Evolutionary conservation across 2,329 filamentous ascomycete species (phyloP).

Genomic region (Colletotrichum salicis): DNA sequence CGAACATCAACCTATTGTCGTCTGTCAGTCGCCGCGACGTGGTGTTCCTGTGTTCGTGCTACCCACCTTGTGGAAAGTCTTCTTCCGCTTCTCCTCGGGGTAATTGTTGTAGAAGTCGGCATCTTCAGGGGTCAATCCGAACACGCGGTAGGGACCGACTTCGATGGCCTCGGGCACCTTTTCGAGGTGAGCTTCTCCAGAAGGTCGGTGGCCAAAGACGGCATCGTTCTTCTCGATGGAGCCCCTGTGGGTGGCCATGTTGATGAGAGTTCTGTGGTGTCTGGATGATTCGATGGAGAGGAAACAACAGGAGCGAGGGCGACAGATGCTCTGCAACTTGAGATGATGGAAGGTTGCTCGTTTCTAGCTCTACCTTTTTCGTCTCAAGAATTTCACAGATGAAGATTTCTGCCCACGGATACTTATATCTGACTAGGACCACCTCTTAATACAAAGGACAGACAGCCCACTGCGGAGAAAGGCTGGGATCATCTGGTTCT

Average conservation of each 20-base stretch:
- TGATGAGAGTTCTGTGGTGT: background rate
- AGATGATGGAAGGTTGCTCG: background rate
- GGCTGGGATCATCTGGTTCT: background rate
- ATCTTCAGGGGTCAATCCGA: slow-evolving; percentile 42
- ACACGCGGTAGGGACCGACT: slow-evolving; percentile 44
- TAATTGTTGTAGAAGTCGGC: slow-evolving; percentile 45
- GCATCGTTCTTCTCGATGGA: slow-evolving; percentile 33
- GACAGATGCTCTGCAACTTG: background rate
- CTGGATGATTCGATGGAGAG: too few species aligned
- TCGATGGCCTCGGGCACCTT: slow-evolving; percentile 38
- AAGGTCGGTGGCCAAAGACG: slow-evolving; percentile 16
- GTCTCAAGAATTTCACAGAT: background rate
- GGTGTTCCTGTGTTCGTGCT: accelerated
- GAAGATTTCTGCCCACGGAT: background rate
- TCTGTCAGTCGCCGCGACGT: too few species aligned
- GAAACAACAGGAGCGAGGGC: background rate
- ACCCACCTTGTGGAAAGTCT: slow-evolving; percentile 38
- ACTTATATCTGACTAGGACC: background rate
- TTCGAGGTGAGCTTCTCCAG: slow-evolving; percentile 27
- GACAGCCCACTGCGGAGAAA: background rate
- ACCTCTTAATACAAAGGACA: background rate
- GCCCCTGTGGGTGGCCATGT: slow-evolving; percentile 17
- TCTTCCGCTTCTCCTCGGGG: slow-evolving; percentile 40
- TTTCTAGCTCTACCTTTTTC: background rate
- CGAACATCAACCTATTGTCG: slow-evolving; percentile 34